Evolutionary conservation across 1,139 yeast genomes (phyloP).

Genomic region (Yamadazyma diddensiae): DNA sequence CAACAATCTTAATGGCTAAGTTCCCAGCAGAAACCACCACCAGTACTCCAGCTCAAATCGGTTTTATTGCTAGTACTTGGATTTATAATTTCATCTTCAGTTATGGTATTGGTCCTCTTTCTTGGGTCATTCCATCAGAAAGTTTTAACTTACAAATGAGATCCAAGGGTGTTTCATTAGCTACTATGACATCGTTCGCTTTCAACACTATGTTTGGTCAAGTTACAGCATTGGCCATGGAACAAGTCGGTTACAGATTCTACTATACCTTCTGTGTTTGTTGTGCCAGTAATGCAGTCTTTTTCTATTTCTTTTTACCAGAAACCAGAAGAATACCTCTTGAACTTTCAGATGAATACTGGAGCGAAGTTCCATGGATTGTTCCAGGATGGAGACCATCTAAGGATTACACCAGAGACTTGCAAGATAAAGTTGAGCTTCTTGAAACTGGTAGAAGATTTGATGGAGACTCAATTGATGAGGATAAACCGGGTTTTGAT

Average conservation of each 20-base stretch:
- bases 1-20: conserved; percentile 45
- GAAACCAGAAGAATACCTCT: conserved; percentile 24
- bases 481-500: conserved; percentile 14
- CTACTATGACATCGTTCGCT: conserved; percentile 26
- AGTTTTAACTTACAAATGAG: conserved; percentile 23
- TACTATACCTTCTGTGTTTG: conserved; percentile 19
- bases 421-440: conserved; percentile 14
- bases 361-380: conserved; percentile 20
- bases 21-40: conserved; percentile 16
- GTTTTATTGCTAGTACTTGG: conserved; percentile 33
- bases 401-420: conserved; percentile 16
- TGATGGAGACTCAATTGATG: conserved; percentile 13
- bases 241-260: conserved; percentile 12
- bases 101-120: conserved; percentile 32
- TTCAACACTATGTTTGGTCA: conserved; percentile 36
- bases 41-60: conserved; percentile 16
- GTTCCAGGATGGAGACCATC: conserved; percentile 20
- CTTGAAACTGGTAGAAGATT: conserved; percentile 13
- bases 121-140: conserved; percentile 25
- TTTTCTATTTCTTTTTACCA: conserved; percentile 26
- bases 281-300: conserved; percentile 23
- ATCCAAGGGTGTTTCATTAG: conserved; percentile 30
- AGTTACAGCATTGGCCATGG: conserved; percentile 34
- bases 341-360: conserved; percentile 22
- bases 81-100: conserved; percentile 28